Evolutionary conservation across 2,329 filamentous ascomycete genomes (phyloP), one percentile per base, ranked within the genome.

Genomic region (Tolypocladium guangdongense): DNA sequence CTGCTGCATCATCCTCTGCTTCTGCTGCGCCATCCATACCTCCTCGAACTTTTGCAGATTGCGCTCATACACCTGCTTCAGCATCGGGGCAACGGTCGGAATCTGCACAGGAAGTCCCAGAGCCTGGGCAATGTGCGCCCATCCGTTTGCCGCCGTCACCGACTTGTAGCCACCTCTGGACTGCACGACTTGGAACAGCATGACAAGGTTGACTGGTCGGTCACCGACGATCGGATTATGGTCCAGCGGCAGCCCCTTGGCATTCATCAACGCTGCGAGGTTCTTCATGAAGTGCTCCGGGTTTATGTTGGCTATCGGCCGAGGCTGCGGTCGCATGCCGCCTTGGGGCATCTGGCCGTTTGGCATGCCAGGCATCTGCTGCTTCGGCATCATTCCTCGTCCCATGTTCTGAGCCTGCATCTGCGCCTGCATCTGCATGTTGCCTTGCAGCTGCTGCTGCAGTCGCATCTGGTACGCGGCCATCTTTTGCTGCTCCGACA

Each of bases 381-480:
- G 78, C 62, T 80, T 78, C 2, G 71, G 70, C 72, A 81, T 78
- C 72, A 78, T 77, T 53, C 68, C 78, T 52, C 72, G 74, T 22
- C 71, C 74, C 67, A 71, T 69, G 32, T 57, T 61, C 55, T 71
- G 70, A 16, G 64, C 60, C 58, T 80, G 80, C 73, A 83, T 75
- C 55, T 81, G 78, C 16, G 72, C 70, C 52, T 68, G 68, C 66
- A 74, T 74, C 50, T 77, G 74, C 64, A 78, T 75, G 38, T 74
- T 76, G 11, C 69, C 68, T 56, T 87, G 83, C 41, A 87, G 78
- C 62, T 91, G 88, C 54, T 86, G 82, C 62, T 95, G 88, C 51
- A 95, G 70, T 56, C 88, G 86, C 82, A 95, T 87, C 61, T 95
- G 88, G 63, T 95, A 92, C 49, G 86, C 72, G 54, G 82, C 77